Percentiles rank a stretch among this genome's conserved stretches.
These are phyloP conservation scores for Lentinus brumalis DNA, from an alignment of 768 basidiomycete species.

Conservation along the genomic window DNA sequence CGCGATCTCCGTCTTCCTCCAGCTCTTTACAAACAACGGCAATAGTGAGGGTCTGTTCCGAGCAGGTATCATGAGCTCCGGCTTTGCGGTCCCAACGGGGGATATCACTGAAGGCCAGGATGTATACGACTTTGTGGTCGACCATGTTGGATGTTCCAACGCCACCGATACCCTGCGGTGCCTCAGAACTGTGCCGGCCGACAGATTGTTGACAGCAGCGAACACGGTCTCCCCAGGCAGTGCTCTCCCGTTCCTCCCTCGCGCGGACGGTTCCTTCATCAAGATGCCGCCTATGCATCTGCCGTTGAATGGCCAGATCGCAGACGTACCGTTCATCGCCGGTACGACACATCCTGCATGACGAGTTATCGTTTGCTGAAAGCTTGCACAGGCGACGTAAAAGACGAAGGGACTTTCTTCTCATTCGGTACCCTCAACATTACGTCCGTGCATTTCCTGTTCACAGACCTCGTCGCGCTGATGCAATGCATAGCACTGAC, in stretches of 20 bases:
- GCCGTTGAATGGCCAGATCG: constrained; percentile 45
- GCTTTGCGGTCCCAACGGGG: constrained; percentile 11
- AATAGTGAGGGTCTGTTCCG: constrained; percentile 26
- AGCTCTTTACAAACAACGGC: constrained; percentile 28
- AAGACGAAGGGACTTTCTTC: constrained; percentile 60
- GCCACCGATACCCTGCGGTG: constrained; percentile 42
- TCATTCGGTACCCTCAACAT: constrained; percentile 30
- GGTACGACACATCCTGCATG: constrained; percentile 30
- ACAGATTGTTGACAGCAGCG: constrained; percentile 32
- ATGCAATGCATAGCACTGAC: constrained; percentile 24
- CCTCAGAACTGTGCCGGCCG: constrained; percentile 40
- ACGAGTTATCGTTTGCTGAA: not conserved
- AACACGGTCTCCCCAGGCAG: constrained; percentile 14
- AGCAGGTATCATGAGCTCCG: constrained; percentile 39
- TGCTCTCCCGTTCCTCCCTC: constrained; percentile 21
- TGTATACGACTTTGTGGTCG: constrained; percentile 44
- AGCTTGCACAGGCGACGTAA: constrained; percentile 21
- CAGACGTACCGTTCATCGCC: constrained; percentile 50
- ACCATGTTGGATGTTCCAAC: constrained; percentile 37
- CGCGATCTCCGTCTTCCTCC: constrained; percentile 32
- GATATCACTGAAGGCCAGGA: constrained; percentile 29
- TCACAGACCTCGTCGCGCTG: too few relatives aligned
- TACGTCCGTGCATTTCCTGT: constrained; percentile 25
- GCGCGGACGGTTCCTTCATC: constrained; percentile 53
- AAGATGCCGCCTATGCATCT: constrained; percentile 41